Base-by-base conservation (phyloP, 176 grass and related monocot species). In the Echinochloa phyllopogon region DNA sequence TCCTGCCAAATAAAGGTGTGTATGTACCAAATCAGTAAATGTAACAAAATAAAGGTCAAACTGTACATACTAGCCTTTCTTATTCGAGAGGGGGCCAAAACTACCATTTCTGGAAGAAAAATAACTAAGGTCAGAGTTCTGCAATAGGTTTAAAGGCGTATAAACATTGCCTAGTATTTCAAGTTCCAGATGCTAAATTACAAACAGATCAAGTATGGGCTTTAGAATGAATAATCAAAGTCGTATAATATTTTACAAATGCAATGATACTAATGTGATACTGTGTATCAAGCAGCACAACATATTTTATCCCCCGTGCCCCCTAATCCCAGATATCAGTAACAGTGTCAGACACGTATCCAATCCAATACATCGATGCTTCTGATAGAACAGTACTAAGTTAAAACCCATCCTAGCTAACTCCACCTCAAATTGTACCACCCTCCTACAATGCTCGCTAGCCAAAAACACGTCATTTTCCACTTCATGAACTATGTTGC, bases 1-100 rank as follows among this genome's bases (percentile, higher is more conserved):
- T 98, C 96, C 96, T 98, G 91, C 45, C 56, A 92, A n/a, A 60
- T 52, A 84, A 79, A 82, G 59, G 10, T 21, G 76, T 62, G 29
- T 21, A 79, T 62, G 29, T 51, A 77, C 45, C n/a, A 69, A 82
- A 50, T 90, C 25, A 86, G 71, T 5, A 61, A 55, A 69, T 48
- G 16, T 51, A 80, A 58, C 38, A 48, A 63, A 47, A 3, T 75
- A 18, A 82, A 48, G 25, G 21, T 14, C 3, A 55, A 79, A 21
- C 20, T 44, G 20, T 12, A 50, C 57, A 52, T 53, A 74, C 15
- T 57, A 68, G 13, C 4, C 14, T 21, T 36, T 44, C 59, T 45
- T 45, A 45, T 45, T 45, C 17, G 0, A 12, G 17, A 11, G 5
- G 27, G 43, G 10, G 1, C 29, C 29, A 68, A 40, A 55, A 69